A percentile compares a stretch with the other conserved stretches of the same genome.
Evolutionary conservation across 179 eudicot genomes (phyloP).

Genomic region (Amaranthus tricolor): DNA sequence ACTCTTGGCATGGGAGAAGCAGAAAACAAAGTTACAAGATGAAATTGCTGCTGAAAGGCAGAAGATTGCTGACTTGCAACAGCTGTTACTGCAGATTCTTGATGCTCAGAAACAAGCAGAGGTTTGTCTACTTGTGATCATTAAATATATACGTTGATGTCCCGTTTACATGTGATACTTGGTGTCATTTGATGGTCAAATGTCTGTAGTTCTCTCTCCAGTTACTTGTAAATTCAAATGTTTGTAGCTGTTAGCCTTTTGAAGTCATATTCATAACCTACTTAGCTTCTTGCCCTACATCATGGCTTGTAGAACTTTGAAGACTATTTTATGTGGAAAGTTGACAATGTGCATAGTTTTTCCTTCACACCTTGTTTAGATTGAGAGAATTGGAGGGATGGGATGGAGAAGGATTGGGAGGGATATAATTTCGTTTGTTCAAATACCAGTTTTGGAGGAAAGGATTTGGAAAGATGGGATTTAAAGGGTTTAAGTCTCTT

Average conservation of each 20-base stretch:
- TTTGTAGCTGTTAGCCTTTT: not conserved
- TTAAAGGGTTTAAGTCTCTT: too few species aligned
- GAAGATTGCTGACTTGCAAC: slow-evolving; percentile 59
- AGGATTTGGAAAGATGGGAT: too few species aligned
- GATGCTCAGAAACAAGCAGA: slow-evolving; percentile 71
- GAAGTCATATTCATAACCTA: not conserved
- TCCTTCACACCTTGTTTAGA: too few species aligned
- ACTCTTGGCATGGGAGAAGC: slow-evolving; percentile 96
- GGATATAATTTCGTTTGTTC: too few species aligned
- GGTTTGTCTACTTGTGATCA: slow-evolving; percentile 41
- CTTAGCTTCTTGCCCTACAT: not conserved
- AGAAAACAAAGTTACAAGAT: slow-evolving; percentile 79
- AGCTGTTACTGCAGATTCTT: slow-evolving; percentile 58
- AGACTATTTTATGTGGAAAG: not conserved
- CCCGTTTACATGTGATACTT: slow-evolving; percentile 1
- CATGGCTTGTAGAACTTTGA: not conserved
- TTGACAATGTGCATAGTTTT: not conserved
- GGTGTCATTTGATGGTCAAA: not conserved
- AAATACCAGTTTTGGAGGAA: too few species aligned
- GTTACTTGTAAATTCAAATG: not conserved
- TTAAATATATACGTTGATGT: slow-evolving; percentile 5
- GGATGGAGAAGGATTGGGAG: too few species aligned
- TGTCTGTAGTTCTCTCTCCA: not conserved
- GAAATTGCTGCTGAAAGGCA: slow-evolving; percentile 78
- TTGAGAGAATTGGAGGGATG: too few species aligned